Percentiles rank a stretch among this genome's conserved stretches.
phyloP scores from a whole-genome alignment of 1,284 basidiomycete genomes.

The Taiwanofungus camphoratus region DNA sequence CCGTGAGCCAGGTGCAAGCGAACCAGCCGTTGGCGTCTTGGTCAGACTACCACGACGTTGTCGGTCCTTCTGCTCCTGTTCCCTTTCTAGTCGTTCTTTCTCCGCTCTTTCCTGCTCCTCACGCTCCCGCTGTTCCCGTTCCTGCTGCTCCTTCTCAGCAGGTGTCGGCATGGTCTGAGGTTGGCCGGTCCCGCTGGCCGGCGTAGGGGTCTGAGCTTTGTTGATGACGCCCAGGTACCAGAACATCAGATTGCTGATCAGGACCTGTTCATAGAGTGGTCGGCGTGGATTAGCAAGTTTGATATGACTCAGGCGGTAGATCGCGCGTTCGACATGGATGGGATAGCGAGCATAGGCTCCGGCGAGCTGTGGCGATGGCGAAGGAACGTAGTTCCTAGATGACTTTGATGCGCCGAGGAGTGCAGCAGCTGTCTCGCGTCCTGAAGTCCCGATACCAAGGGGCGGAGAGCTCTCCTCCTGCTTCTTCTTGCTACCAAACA shows the following conservation, averaged over 20 bases:
- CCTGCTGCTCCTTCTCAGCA: slow-evolving; percentile 39
- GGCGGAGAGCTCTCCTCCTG: slow-evolving; percentile 58
- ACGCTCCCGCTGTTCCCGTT: slow-evolving; percentile 40
- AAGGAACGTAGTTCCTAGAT: slow-evolving; percentile 56
- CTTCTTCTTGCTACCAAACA: slow-evolving; percentile 82
- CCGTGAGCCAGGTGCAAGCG: slow-evolving; percentile 46
- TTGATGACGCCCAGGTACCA: slow-evolving; percentile 99
- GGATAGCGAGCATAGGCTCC: slow-evolving; percentile 84
- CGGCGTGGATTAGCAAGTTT: slow-evolving; percentile 96
- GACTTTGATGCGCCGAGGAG: slow-evolving; percentile 79
- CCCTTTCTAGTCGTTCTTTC: slow-evolving; percentile 39
- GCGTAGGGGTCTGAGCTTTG: slow-evolving; percentile 52
- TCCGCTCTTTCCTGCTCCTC: slow-evolving; percentile 38
- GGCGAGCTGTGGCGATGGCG: slow-evolving; percentile 58
- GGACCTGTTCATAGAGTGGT: slow-evolving; percentile 95
- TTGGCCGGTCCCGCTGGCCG: slow-evolving; percentile 16
- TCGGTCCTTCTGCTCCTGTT: slow-evolving; percentile 44
- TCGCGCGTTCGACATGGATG: slow-evolving; percentile 96
- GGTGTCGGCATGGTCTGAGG: slow-evolving; percentile 5
- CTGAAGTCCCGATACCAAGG: slow-evolving; percentile 48
- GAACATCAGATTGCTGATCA: slow-evolving; percentile 99
- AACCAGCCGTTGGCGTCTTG: slow-evolving; percentile 50
- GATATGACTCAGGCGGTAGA: slow-evolving; percentile 96
- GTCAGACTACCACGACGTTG: slow-evolving; percentile 36
- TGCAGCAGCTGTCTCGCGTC: slow-evolving; percentile 77